Conservation (phyloP, 2,329 filamentous ascomycete species). For the Lachnellula willkommii region DNA sequence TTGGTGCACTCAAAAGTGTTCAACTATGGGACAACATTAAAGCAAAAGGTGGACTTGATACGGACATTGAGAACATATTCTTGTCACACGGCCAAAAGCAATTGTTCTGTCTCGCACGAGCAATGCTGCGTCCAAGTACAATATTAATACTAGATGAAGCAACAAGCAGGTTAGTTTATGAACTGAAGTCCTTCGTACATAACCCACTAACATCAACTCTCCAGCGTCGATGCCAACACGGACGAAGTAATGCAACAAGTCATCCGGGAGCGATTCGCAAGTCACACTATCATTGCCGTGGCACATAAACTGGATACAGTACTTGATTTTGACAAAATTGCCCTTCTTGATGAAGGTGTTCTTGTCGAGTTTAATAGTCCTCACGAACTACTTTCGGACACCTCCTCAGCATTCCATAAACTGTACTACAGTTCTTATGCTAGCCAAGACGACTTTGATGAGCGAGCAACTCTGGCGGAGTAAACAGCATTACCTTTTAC, state of each 20-base stretch:
- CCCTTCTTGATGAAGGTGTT: constrained; percentile 39
- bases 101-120: constrained; percentile 44
- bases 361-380: constrained; percentile 86
- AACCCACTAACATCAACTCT: neutral
- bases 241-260: constrained; percentile 48
- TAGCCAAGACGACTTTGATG: neutral
- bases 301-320: constrained; percentile 33
- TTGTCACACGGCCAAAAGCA: constrained; percentile 54
- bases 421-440: neutral
- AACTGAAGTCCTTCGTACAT: neutral
- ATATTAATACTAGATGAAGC: constrained; percentile 34
- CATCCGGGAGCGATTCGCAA: constrained; percentile 44
- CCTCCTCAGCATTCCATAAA: neutral
- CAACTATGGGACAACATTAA: constrained; percentile 40
- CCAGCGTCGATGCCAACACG: constrained; percentile 43
- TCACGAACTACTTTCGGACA: constrained; percentile 57
- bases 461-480: neutral
- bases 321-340: constrained; percentile 40
- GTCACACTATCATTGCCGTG: constrained; percentile 41
- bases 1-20: constrained; percentile 40
- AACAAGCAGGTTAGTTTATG: constrained; percentile 12
- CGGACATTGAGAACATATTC: constrained; percentile 41
- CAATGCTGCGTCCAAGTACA: constrained; percentile 34
- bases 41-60: constrained; percentile 35
- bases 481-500: neutral